Evolutionary conservation across 108 stramenopile genomes (phyloP), one percentile per base, ranked within the genome.

Genomic region (Licmophora abbreviata): DNA sequence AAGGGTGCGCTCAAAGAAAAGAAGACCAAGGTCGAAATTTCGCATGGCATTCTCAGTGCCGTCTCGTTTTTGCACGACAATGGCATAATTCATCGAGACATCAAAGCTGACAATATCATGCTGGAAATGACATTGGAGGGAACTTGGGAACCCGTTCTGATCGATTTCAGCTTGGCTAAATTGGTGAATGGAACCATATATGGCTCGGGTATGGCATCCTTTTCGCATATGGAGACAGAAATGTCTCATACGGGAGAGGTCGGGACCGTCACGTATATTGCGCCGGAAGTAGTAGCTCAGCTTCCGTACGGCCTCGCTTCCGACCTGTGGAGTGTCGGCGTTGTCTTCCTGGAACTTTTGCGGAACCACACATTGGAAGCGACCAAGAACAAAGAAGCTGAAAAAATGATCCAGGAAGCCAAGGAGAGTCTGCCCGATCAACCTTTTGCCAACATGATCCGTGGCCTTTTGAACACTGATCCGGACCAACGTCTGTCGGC

Each of bases 71-170:
- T 98, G 15, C 99, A 99, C 56, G 81, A 93, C 24, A 93, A 95
- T 61, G 75, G 88, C 18, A 77, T 97, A 46, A 94, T 99, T 29
- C 99, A 99, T 58, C 84, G 99, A 12, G 99, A 99, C 54, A 94
- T 99, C 54, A 99, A 99, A 63, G 73, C 73, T 25, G 95, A 96
- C 26, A 99, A 99, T 64, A 73, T 99, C 17, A 52, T 99, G 62
- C 56, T 85, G 22, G 59, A 63, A 36, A 64, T 81, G 25, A 59
- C 48, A 29, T 72, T 57, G 0, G 48, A 69, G 34, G 74, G 50
- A 11, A 52, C 38, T 0, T 62, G 66, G n/a, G 44, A 64, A 9
- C 76, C 83, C 1, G 76, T 90, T 8, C 40, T 90, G 57, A 90
- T 85, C 51, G 88, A 90, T 51, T 90, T 90, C 49, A 73, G 71